A percentile compares a stretch with the other conserved stretches of the same genome.
Conservation (phyloP, 1,284 basidiomycete genomes). For the Pterula multifida region DNA sequence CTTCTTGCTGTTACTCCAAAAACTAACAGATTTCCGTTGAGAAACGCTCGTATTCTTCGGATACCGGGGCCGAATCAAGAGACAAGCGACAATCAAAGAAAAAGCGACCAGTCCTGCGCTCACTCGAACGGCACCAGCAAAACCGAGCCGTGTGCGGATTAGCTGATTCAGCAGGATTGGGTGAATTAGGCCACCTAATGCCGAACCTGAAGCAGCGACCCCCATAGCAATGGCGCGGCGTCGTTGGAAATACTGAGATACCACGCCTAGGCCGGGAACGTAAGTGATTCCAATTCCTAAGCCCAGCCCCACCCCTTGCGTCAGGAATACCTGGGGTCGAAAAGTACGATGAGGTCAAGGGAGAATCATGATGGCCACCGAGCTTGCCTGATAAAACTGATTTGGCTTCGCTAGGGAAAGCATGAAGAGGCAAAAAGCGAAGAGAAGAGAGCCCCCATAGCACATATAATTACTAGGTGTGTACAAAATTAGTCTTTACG, state of each 20-base stretch:
- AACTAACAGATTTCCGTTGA: conserved; percentile 12
- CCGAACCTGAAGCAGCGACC: conserved; percentile 26
- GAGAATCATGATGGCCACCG: not conserved
- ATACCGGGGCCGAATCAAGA: conserved; percentile 23
- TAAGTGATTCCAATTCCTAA: conserved; percentile 30
- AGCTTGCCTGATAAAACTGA: conserved; percentile 17
- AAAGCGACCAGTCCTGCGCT: conserved; percentile 24
- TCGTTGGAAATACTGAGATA: conserved; percentile 32
- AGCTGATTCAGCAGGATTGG: conserved; percentile 39
- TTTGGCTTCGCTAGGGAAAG: conserved; percentile 15
- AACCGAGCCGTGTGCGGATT: conserved; percentile 28
- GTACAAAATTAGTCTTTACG: not conserved
- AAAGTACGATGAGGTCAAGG: not conserved
- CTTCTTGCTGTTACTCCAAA: conserved; percentile 6
- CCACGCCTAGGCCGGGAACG: conserved; percentile 29
- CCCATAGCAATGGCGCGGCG: conserved; percentile 35
- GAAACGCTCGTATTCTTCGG: conserved; percentile 13
- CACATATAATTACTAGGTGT: conserved; percentile 11
- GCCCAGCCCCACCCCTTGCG: conserved; percentile 32
- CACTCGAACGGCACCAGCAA: conserved; percentile 29
- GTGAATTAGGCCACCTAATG: conserved; percentile 30
- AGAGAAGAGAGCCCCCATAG: conserved; percentile 12
- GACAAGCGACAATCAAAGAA: conserved; percentile 22
- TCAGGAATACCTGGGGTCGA: conserved; percentile 22
- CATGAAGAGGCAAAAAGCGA: conserved; percentile 16